Evolutionary conservation across 495 filamentous ascomycete species (phyloP).

Genomic region (Penicillium coffeae): DNA sequence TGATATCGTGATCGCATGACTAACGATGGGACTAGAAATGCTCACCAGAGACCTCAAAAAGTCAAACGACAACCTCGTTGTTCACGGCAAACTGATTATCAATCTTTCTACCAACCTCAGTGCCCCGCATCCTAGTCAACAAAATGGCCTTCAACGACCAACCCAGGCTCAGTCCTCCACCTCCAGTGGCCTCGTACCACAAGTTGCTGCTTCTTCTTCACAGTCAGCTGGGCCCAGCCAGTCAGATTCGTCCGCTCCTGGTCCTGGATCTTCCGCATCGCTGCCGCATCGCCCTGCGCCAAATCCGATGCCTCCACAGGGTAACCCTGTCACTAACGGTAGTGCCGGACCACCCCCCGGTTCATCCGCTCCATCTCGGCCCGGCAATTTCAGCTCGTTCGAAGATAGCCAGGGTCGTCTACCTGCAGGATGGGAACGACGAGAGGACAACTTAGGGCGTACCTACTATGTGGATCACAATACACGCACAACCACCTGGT

Average conservation of each 20-base stretch:
- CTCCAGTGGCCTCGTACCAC: conserved; percentile 40
- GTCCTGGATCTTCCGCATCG: conserved; percentile 33
- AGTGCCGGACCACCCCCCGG: conserved; percentile 33
- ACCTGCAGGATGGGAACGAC: conserved; percentile 91
- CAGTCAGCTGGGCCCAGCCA: conserved; percentile 29
- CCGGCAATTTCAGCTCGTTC: conserved; percentile 78
- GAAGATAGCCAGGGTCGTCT: conserved; percentile 91
- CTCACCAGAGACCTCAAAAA: conserved; percentile 98
- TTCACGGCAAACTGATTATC: conserved; percentile 95
- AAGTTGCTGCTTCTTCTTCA: conserved; percentile 28
- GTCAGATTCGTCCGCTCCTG: conserved; percentile 24
- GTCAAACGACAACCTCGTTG: conserved; percentile 95
- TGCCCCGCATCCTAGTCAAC: conserved; percentile 47
- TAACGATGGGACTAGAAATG: conserved; percentile 62
- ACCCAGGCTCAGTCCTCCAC: conserved; percentile 37
- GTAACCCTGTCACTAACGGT: conserved; percentile 27
- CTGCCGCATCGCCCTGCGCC: conserved; percentile 41
- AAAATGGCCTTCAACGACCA: conserved; percentile 32
- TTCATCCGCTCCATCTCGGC: conserved; percentile 41
- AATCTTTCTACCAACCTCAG: conserved; percentile 88
- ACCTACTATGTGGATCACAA: conserved; percentile 99
- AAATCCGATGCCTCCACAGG: conserved; percentile 30
- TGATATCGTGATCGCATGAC: neutral
- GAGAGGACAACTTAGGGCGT: conserved; percentile 91
- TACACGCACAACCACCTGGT: conserved; percentile 94